phyloP scores from a whole-genome alignment of 2,329 filamentous ascomycete genomes.

The Fusarium redolens region DNA sequence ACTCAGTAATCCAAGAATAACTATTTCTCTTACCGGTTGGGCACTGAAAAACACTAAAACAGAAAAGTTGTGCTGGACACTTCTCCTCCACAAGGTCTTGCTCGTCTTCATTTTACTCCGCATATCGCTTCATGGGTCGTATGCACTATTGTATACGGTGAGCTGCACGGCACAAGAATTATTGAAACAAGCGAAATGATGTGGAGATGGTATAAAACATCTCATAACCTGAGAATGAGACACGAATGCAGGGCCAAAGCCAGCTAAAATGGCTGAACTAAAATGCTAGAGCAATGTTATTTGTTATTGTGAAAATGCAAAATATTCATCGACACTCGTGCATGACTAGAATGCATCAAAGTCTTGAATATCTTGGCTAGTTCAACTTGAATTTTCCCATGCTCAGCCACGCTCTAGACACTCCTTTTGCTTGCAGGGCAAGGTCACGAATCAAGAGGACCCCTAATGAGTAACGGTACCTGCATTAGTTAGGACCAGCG shows the following conservation, averaged over 20 bases:
- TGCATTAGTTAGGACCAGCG: conserved; percentile 32
- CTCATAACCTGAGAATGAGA: conserved; percentile 15
- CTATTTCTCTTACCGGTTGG: background rate
- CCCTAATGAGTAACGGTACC: conserved; percentile 26
- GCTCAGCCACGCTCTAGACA: conserved; percentile 17
- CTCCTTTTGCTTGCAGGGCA: conserved; percentile 23
- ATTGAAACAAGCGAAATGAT: conserved; percentile 38
- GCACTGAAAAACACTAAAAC: background rate
- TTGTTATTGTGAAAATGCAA: conserved; percentile 21
- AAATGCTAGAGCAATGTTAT: background rate
- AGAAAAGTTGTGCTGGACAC: conserved; percentile 17
- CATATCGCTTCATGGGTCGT: conserved; percentile 36
- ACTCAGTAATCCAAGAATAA: conserved; percentile 18
- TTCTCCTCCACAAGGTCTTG: conserved; percentile 5
- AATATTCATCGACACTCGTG: conserved; percentile 32
- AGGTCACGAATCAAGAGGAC: conserved; percentile 30
- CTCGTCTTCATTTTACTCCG: conserved; percentile 40
- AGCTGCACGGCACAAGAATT: conserved; percentile 33
- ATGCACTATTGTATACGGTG: conserved; percentile 36
- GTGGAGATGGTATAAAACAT: conserved; percentile 30
- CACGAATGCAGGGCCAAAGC: conserved; percentile 16
- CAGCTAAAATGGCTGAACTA: background rate
- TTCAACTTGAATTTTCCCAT: background rate
- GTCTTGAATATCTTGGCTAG: background rate
- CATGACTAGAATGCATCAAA: conserved; percentile 21